Conservation (phyloP, 176 grass and related monocot species). For the Thalia dealbata region DNA sequence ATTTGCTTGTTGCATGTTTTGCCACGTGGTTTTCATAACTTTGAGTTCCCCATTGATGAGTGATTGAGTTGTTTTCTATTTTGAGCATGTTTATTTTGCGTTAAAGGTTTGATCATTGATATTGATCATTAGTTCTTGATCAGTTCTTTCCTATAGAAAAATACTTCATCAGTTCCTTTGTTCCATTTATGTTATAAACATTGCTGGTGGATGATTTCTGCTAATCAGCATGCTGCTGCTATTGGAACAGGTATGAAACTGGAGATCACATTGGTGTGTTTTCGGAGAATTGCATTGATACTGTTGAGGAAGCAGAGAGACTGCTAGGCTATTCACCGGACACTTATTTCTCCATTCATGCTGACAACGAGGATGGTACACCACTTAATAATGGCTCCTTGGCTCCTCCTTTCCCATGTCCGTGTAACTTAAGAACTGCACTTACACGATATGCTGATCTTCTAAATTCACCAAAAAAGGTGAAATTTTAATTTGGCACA, state of each 20-base stretch:
- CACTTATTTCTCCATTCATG: constrained; percentile 75
- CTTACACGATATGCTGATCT: constrained; percentile 87
- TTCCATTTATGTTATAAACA: background rate
- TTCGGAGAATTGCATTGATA: constrained; percentile 62
- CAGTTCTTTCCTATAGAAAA: too few species aligned
- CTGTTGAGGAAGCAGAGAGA: constrained; percentile 68
- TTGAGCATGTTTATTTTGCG: too few species aligned
- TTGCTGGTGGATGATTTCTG: background rate
- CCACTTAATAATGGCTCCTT: constrained; percentile 57
- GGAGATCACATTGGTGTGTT: constrained; percentile 93
- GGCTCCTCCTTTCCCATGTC: constrained; percentile 72
- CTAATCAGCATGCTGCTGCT: constrained; percentile 11
- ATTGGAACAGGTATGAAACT: constrained; percentile 64
- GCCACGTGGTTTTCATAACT: too few species aligned
- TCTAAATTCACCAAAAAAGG: constrained; percentile 96
- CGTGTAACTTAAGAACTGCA: constrained; percentile 59
- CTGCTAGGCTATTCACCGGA: constrained; percentile 59
- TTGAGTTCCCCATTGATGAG: too few species aligned
- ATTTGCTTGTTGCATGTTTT: too few species aligned
- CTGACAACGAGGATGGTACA: constrained; percentile 80
- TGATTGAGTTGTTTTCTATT: too few species aligned
- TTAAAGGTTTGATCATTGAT: background rate
- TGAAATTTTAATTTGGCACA: constrained; percentile 15
- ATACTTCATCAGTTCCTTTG: too few species aligned
- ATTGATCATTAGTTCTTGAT: background rate